Evolutionary conservation across 192 early-diverging fungal genomes (phyloP).

Genomic region (Backusella parvicylindrica): DNA sequence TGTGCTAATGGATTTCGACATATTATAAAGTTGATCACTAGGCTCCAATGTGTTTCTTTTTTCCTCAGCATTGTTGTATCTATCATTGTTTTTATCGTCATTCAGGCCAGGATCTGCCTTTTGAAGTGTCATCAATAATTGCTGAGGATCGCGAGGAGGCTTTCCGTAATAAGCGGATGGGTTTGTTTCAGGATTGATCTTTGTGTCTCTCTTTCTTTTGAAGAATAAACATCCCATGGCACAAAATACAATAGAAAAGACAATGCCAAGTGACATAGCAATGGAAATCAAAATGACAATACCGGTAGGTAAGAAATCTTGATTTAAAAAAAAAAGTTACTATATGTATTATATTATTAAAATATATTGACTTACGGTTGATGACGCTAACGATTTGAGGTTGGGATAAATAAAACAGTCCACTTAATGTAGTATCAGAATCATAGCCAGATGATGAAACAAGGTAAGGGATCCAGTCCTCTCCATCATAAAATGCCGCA

Average conservation of each 20-base stretch:
- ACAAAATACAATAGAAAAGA: conserved; percentile 59
- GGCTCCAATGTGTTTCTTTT: not conserved
- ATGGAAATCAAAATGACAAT: conserved; percentile 69
- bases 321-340: not conserved
- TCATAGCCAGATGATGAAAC: conserved; percentile 28
- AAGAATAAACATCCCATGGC: conserved; percentile 49
- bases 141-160: conserved; percentile 30
- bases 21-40: not conserved
- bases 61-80: not conserved
- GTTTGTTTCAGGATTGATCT: not conserved
- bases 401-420: conserved; percentile 8
- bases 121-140: conserved; percentile 14
- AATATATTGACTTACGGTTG: conserved; percentile 5
- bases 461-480: conserved; percentile 42
- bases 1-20: conserved; percentile 6
- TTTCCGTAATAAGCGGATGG: conserved; percentile 31
- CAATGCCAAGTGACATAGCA: conserved; percentile 59
- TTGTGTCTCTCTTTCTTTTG: conserved; percentile 21
- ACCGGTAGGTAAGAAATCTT: conserved; percentile 43
- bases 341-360: not conserved
- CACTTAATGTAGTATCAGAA: not conserved
- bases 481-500: conserved; percentile 48
- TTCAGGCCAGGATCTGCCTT: conserved; percentile 1
- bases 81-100: not conserved
- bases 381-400: not conserved